Base-by-base conservation (phyloP, 306 rosid species). In the Castanea sativa region DNA sequence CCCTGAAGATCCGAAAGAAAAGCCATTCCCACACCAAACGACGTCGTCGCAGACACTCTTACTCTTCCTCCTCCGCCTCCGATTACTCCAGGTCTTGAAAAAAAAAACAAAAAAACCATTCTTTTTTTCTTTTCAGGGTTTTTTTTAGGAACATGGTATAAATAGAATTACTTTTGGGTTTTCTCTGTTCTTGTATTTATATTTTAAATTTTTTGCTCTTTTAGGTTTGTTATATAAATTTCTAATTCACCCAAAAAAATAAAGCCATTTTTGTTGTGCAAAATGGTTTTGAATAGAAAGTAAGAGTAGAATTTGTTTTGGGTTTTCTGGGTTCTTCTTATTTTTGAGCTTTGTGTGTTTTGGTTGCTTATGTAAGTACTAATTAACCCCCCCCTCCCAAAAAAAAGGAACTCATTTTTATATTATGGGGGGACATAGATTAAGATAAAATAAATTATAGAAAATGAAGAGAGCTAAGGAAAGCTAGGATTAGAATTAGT, bases 41-140 rank as follows among this genome's bases (percentile, higher is more conserved):
- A 76, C 94, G 93, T 73, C 97, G 97, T 73, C 97, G 97, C 73
- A 88, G 84, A 67, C 90, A 74, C 74, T 92, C 77, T 65, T 93
- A 79, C 87, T 87, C 84, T 79, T 85, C 91, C 45, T 90, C 91
- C 5, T 84, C 84, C 23, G 88, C 94, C 61, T 90, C 96, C 27
- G 89, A 87, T 58, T 51, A 49, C 80, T 87, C 92, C 87, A 87
- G 98, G 97, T 91, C 45, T 41, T 41, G 45, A 41, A 41, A 41
- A 25, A 6, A 35, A 35, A 35, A 4, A 4, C 41, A 49, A 49
- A 3, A 3, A 49, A 49, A 49, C 16, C 53, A 3, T 10, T 10
- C 41, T 12, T 49, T 49, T 49, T 49, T 10, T 13, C 1, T 12
- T 2, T 12, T 49, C 3, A 12, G 53, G 53, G 16, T 49, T 49